Percentiles rank a stretch among this genome's conserved stretches.
Evolutionary conservation across 768 basidiomycete genomes (phyloP).

Genomic region (Termitomyces titanicus): DNA sequence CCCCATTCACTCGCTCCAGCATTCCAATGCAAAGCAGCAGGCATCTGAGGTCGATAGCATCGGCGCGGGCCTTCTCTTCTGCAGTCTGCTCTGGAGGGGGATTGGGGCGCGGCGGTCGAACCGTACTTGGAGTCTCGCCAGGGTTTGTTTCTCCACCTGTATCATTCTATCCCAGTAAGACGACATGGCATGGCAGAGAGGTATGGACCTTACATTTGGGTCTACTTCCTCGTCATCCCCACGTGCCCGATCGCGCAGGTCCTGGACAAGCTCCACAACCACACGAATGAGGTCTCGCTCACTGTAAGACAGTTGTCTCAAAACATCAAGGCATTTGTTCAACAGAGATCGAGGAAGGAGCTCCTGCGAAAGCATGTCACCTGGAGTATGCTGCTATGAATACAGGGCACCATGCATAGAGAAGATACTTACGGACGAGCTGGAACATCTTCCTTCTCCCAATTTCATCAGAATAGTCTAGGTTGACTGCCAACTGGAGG

Average conservation of each 20-base stretch:
- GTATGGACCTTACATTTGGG: constrained; percentile 13
- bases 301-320: constrained; percentile 63
- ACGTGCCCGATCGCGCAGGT: constrained; percentile 57
- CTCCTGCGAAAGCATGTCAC: constrained; percentile 77
- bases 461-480: constrained; percentile 92
- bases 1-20: constrained; percentile 83
- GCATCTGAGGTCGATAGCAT: constrained; percentile 71
- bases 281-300: constrained; percentile 87
- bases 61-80: constrained; percentile 55
- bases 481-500: constrained; percentile 68
- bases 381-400: constrained; percentile 29
- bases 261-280: constrained; percentile 84
- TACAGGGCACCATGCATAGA: not conserved
- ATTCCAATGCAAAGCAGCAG: constrained; percentile 75
- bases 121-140: constrained; percentile 24
- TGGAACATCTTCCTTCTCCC: constrained; percentile 86
- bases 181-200: not conserved
- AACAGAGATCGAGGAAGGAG: constrained; percentile 67
- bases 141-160: constrained; percentile 22
- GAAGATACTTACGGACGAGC: constrained; percentile 64
- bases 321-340: constrained; percentile 76
- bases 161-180: constrained; percentile 13
- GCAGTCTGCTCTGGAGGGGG: constrained; percentile 42
- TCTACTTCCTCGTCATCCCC: constrained; percentile 36
- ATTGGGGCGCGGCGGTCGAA: constrained; percentile 18